Evolutionary conservation across 2,329 filamentous ascomycete genomes (phyloP).

Genomic region (Chalaropsis thielavioides): DNA sequence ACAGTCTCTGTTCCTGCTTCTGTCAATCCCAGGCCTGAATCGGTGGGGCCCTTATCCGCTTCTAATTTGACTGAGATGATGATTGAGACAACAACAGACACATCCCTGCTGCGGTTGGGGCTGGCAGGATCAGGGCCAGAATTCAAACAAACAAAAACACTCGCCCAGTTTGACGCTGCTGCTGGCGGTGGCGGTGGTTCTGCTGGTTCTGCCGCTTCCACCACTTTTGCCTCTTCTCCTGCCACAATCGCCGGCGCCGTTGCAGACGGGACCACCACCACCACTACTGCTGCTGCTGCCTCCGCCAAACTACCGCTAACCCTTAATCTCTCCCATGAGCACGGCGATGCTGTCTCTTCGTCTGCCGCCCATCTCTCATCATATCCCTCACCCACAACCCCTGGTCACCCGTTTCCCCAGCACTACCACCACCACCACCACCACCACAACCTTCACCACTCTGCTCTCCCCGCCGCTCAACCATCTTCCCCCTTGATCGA

Average conservation of each 20-base stretch:
- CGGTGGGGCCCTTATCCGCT: constrained; percentile 6
- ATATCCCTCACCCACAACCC: constrained; percentile 3
- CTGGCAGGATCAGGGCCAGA: background rate
- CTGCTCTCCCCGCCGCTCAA: background rate
- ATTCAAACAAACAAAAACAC: background rate
- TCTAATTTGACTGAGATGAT: constrained; percentile 6
- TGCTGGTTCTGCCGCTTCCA: background rate
- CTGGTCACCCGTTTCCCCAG: background rate
- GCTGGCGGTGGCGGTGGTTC: background rate
- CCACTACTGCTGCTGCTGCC: background rate
- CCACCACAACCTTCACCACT: constrained; percentile 20
- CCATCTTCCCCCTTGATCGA: constrained; percentile 27
- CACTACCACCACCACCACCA: constrained; percentile 21
- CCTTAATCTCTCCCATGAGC: background rate
- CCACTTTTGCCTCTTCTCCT: background rate
- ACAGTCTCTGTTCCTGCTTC: constrained; percentile 6
- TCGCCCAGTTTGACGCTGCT: background rate
- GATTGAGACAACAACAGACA: background rate
- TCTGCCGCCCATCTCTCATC: background rate
- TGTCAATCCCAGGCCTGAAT: constrained; percentile 1
- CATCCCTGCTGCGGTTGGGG: background rate
- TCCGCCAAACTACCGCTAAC: background rate
- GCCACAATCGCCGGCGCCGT: background rate
- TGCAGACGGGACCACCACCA: background rate
- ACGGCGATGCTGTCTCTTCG: background rate